phyloP scores from a whole-genome alignment of 2,329 filamentous ascomycete genomes.

The Beauveria australis region DNA sequence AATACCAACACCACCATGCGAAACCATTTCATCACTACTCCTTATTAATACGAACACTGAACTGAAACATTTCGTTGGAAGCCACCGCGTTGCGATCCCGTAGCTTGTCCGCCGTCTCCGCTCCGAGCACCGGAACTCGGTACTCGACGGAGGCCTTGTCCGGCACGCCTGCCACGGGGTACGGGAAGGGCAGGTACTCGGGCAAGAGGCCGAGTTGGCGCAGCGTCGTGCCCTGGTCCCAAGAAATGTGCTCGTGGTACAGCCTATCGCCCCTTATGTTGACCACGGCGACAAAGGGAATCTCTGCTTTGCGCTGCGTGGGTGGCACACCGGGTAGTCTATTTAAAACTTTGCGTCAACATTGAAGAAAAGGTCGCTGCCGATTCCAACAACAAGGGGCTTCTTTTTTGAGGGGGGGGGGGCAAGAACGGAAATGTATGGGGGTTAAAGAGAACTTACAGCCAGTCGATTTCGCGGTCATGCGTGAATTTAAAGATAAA shows the following conservation, averaged over 20 bases:
- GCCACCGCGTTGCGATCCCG: slow-evolving; percentile 21
- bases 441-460: slow-evolving; percentile 38
- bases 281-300: slow-evolving; percentile 54
- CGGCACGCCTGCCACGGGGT: neutral
- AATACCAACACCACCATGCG: neutral
- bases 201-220: slow-evolving; percentile 44
- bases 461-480: slow-evolving; percentile 51
- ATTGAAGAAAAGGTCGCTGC: neutral
- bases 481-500: slow-evolving; percentile 58
- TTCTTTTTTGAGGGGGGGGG: neutral
- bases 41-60: neutral
- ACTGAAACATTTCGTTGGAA: slow-evolving; percentile 26
- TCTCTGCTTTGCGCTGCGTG: slow-evolving; percentile 40
- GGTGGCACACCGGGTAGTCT: slow-evolving; percentile 42
- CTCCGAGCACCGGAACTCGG: slow-evolving; percentile 23
- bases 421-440: neutral
- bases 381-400: too few relatives aligned
- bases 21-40: neutral
- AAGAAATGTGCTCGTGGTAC: slow-evolving; percentile 57
- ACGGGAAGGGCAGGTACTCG: slow-evolving; percentile 4
- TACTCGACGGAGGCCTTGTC: slow-evolving; percentile 19
- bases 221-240: slow-evolving; percentile 57
- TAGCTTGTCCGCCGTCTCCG: slow-evolving; percentile 26
- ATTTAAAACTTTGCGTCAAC: slow-evolving; percentile 19
- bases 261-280: slow-evolving; percentile 53